These are phyloP conservation scores for Prunus salicina DNA, from an alignment of 306 rosid genomes.

Conservation along the genomic window DNA sequence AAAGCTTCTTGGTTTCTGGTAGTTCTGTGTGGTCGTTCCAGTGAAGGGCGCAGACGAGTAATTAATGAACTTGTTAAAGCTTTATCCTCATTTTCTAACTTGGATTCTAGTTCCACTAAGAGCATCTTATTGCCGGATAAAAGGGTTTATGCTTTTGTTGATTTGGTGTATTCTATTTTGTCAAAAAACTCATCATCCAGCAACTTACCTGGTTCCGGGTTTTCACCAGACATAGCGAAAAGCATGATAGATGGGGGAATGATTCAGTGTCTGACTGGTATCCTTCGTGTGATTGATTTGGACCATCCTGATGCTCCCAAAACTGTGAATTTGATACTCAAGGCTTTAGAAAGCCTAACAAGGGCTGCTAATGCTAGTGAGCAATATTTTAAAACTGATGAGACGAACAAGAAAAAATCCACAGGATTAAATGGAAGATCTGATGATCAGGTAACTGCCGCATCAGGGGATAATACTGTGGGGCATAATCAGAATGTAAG, in stretches of 20 bases:
- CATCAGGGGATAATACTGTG: constrained; percentile 46
- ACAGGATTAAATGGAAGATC: constrained; percentile 54
- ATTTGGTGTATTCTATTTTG: constrained; percentile 81
- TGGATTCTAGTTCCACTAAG: constrained; percentile 60
- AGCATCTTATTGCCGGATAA: constrained; percentile 75
- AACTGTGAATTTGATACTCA: constrained; percentile 80
- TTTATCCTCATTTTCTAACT: constrained; percentile 54
- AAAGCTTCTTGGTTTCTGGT: constrained; percentile 93
- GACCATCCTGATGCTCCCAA: constrained; percentile 98
- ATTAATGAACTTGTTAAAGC: constrained; percentile 84
- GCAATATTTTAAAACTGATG: constrained; percentile 76
- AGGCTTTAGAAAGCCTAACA: constrained; percentile 86
- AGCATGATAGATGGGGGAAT: constrained; percentile 97
- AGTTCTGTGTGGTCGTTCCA: constrained; percentile 90
- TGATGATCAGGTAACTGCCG: constrained; percentile 56
- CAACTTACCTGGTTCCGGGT: constrained; percentile 90
- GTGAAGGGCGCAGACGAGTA: constrained; percentile 94
- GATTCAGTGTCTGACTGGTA: constrained; percentile 77
- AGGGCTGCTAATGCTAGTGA: constrained; percentile 97
- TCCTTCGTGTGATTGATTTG: constrained; percentile 88
- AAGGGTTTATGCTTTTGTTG: constrained; percentile 75
- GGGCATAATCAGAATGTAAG: constrained; percentile 50
- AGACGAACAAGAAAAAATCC: constrained; percentile 65
- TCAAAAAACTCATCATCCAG: constrained; percentile 87
- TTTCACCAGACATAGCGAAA: constrained; percentile 94